Base-by-base conservation (phyloP, 2,329 filamentous ascomycete genomes). In the Talaromyces sp. region DNA sequence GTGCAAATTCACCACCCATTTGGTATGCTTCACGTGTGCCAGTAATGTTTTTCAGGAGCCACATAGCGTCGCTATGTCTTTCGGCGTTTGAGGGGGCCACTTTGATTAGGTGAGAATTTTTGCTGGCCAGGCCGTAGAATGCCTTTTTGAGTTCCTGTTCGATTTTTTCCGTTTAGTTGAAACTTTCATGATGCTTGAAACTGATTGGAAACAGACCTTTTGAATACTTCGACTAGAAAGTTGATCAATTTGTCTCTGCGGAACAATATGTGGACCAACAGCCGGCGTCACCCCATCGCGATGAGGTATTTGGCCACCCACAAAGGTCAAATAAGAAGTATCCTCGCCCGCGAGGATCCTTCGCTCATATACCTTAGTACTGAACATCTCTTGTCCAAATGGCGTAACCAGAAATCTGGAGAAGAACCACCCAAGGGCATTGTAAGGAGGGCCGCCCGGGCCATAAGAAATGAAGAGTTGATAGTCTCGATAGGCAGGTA, bases 1-100 rank as follows among this genome's bases (percentile, higher is more conserved):
- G 93, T 70, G 87, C 89, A 59, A 96, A 85, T 77, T 96, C 92
- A 14, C 91, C 90, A 68, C 87, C 84, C 61, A 72, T 68, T 7
- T 60, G 47, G 52, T 65, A 39, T 2, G 71, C 70, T 8, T 70
- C 60, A 2, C 67, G 67, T 7, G 67, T 69, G 10, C 65, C 59
- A 3, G 66, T 68, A n/a, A 74, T 39, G 22, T 67, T 63, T 45
- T 71, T 67, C 0, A 70, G 68, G 9, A 76, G 63, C 62, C 74
- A 75, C 9, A 74, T 62, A 1, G 68, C 74, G 33, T 73, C 67
- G 2, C 69, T 61, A 59, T 75, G 70, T 9, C 47, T 22, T 62
- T 76, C 74, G 1, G 72, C 57, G 22, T 66, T 66, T 6, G 74
- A 76, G 1, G 59, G 63, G n/a, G 68, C 50, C 8, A 73, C 60